Conservation (phyloP, 305 asterid genomes). For the Ilex paraguariensis region DNA sequence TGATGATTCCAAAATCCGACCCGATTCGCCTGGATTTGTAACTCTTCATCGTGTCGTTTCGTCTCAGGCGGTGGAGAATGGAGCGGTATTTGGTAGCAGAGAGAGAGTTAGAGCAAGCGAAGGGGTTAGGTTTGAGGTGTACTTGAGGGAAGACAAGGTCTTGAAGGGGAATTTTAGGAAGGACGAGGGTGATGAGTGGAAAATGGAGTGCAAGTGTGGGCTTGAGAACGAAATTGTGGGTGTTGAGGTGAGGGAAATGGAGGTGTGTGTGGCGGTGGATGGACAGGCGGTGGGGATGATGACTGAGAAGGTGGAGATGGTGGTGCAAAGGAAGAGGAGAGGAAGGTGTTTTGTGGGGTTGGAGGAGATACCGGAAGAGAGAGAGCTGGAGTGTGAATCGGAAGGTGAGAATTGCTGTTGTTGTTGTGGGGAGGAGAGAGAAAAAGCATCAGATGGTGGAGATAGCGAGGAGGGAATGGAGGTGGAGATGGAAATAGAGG, state of each 20-base stretch:
- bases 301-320: conserved; percentile 43
- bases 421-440: conserved; percentile 24
- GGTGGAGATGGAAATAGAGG: conserved; percentile 25
- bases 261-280: conserved; percentile 51
- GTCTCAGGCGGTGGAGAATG: conserved; percentile 1
- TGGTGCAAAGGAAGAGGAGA: conserved; percentile 15
- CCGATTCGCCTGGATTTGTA: conserved; percentile 55
- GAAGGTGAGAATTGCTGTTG: conserved; percentile 42
- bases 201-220: conserved; percentile 41
- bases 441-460: conserved; percentile 16
- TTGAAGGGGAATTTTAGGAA: conserved; percentile 56
- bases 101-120: conserved; percentile 53
- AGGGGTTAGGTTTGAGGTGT: conserved; percentile 61
- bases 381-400: conserved; percentile 32
- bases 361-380: conserved; percentile 93
- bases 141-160: conserved; percentile 37
- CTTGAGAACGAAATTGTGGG: conserved; percentile 12
- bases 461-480: conserved; percentile 24
- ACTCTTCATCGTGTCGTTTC: conserved; percentile 55
- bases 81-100: conserved; percentile 36
- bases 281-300: conserved; percentile 26
- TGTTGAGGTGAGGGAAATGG: conserved; percentile 29
- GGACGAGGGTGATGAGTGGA: conserved; percentile 48
- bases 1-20: conserved; percentile 42
- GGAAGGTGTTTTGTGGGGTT: conserved; percentile 25